phyloP scores from a whole-genome alignment of 1,284 basidiomycete species.

The Apiotrichum porosum region DNA sequence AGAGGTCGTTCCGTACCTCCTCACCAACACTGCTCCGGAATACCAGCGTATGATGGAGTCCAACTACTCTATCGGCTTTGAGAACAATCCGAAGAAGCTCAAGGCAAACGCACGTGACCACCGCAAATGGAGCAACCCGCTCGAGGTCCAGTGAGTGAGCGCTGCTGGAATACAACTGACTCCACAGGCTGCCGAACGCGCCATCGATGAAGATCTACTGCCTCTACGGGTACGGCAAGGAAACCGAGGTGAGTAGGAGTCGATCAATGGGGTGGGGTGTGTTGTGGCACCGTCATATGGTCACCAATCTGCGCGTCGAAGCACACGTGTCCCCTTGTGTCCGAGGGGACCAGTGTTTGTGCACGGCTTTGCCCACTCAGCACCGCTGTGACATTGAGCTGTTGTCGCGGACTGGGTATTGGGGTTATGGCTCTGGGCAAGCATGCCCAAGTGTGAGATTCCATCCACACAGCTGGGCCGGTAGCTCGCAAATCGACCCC shows the following conservation, averaged over 20 bases:
- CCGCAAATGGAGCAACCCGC: slow-evolving; percentile 30
- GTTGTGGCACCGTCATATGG: too few species aligned
- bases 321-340: too few species aligned
- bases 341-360: too few species aligned
- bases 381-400: too few species aligned
- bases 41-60: slow-evolving; percentile 84
- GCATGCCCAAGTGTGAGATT: too few species aligned
- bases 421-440: too few species aligned
- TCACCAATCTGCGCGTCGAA: too few species aligned
- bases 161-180: slow-evolving; percentile 49
- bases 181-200: slow-evolving; percentile 63
- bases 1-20: slow-evolving; percentile 71
- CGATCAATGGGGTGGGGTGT: background rate
- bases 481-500: too few species aligned
- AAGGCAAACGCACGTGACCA: slow-evolving; percentile 65
- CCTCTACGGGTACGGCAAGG: slow-evolving; percentile 92
- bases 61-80: slow-evolving; percentile 93
- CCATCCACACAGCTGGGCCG: too few species aligned
- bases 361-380: too few species aligned
- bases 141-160: slow-evolving; percentile 19
- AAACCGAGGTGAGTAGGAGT: slow-evolving; percentile 68
- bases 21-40: slow-evolving; percentile 74
- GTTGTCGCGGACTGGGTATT: too few species aligned
- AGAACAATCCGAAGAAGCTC: slow-evolving; percentile 64
- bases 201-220: slow-evolving; percentile 92